Base-by-base conservation (phyloP, 129 eudicot genomes). In the Chrysanthemum makinoi region DNA sequence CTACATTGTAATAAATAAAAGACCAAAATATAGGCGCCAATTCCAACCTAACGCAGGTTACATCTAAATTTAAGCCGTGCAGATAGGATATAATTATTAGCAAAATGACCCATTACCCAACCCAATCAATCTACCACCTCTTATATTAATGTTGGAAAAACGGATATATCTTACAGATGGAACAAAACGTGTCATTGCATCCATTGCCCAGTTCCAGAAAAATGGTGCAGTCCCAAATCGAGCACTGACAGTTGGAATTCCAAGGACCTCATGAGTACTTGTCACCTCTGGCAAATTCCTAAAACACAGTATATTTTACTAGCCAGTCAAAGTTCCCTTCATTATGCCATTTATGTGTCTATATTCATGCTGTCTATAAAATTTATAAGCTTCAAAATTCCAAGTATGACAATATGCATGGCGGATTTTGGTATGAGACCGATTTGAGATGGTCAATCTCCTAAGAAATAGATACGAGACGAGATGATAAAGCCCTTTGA, bases 141-240 rank as follows among this genome's bases (percentile, higher is more conserved):
- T 46, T n/a, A 46, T 13, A n/a, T 12, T 11, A 46, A 65, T 49
- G 19, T 44, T 39, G 53, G 53, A 51, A 70, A 77, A 26, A 26
- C 8, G 24, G 13, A 68, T 61, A 19, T 30, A 50, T 65, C 91
- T 58, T 87, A 94, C 98, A 51, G 81, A 72, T 39, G 98, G 85
- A 77, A 94, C 65, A 51, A 94, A 80, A 65, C 79, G 75, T 55
- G 90, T 78, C 96, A 94, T 84, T 44, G 89, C 91, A 26, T 62
- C 82, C 98, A 94, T 94, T 74, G 96, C 96, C 98, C 96, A 94
- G 50, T 94, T 94, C 98, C 98, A 94, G 84, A 89, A 85, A 79
- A 89, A 89, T 9, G 98, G 98, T 12, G 92, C 75, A 74, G 98
- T 94, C 51, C 98, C 98, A 84, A 94, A 94, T 76, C 98, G 89